A percentile compares a stretch with the other conserved stretches of the same genome.
phyloP scores from a whole-genome alignment of 1,284 basidiomycete species.

The Cryptococcus sp. region DNA sequence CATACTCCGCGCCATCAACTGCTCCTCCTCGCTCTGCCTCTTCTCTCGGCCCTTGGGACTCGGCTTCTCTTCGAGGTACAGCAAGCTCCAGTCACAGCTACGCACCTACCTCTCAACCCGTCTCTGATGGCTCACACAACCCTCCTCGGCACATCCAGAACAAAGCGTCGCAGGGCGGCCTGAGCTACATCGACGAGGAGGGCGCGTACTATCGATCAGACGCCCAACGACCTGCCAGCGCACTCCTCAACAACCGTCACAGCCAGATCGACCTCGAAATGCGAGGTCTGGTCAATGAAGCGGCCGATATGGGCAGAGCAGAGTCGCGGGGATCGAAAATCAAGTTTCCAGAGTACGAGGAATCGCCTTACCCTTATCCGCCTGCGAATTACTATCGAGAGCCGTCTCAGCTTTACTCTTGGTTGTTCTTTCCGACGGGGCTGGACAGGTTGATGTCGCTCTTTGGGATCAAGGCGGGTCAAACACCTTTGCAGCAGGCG shows the following conservation, averaged over 20 bases:
- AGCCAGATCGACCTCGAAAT: conserved; percentile 21
- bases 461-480: conserved; percentile 26
- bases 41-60: conserved; percentile 38
- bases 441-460: conserved; percentile 30
- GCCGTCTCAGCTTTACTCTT: conserved; percentile 10
- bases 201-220: conserved; percentile 27
- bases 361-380: conserved; percentile 21
- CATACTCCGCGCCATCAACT: too few species aligned
- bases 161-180: conserved; percentile 21
- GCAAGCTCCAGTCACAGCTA: background rate
- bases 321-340: conserved; percentile 1
- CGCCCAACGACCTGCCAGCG: conserved; percentile 19
- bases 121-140: background rate
- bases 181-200: conserved; percentile 37
- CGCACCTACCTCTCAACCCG: background rate
- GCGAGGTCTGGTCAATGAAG: conserved; percentile 15
- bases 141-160: conserved; percentile 13
- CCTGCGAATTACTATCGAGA: background rate
- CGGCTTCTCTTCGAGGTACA: conserved; percentile 25
- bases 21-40: conserved; percentile 9
- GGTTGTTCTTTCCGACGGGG: conserved; percentile 33
- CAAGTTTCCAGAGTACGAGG: conserved; percentile 23
- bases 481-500: conserved; percentile 67
- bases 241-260: background rate
- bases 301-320: conserved; percentile 12